Conservation (phyloP, 2,329 filamentous ascomycete genomes). For the Juglanconis oblonga region DNA sequence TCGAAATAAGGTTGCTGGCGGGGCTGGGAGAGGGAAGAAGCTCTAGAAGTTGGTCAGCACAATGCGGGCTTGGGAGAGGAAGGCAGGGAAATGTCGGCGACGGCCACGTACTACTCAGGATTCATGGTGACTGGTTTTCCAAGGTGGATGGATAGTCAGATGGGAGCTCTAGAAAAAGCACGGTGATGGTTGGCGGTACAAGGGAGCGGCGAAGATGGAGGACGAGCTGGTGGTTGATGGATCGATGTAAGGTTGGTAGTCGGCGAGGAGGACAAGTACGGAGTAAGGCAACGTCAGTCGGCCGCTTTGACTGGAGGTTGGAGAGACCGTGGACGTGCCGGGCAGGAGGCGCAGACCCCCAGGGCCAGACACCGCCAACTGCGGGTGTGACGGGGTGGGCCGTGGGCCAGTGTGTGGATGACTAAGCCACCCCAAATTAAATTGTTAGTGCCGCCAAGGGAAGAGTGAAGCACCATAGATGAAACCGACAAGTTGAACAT, state of each 20-base stretch:
- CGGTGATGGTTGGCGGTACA: slow-evolving; percentile 14
- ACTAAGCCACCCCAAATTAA: not conserved
- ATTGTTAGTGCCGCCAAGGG: not conserved
- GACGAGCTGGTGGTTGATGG: slow-evolving; percentile 16
- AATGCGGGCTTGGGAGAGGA: slow-evolving; percentile 18
- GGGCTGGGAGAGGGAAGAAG: slow-evolving; percentile 3
- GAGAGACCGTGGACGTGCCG: not conserved
- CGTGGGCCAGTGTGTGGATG: not conserved
- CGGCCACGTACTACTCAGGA: slow-evolving; percentile 77
- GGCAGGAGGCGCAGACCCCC: not conserved
- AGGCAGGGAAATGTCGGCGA: slow-evolving; percentile 17
- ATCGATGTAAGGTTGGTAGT: slow-evolving; percentile 14
- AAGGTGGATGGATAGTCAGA: slow-evolving; percentile 1
- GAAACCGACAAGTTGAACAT: too few relatives aligned
- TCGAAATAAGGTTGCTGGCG: not conserved
- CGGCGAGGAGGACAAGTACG: slow-evolving; percentile 13
- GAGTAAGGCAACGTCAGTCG: slow-evolving; percentile 18
- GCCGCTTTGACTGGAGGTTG: not conserved
- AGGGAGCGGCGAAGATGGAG: slow-evolving; percentile 15
- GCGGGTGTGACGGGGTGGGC: too few relatives aligned
- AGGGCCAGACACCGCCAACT: not conserved
- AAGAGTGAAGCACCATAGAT: too few relatives aligned
- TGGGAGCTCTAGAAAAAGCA: not conserved
- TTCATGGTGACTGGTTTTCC: slow-evolving; percentile 65
- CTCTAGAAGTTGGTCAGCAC: slow-evolving; percentile 21